Conservation (phyloP, 2,329 filamentous ascomycete species). For the Pestalotiopsis sp. region DNA sequence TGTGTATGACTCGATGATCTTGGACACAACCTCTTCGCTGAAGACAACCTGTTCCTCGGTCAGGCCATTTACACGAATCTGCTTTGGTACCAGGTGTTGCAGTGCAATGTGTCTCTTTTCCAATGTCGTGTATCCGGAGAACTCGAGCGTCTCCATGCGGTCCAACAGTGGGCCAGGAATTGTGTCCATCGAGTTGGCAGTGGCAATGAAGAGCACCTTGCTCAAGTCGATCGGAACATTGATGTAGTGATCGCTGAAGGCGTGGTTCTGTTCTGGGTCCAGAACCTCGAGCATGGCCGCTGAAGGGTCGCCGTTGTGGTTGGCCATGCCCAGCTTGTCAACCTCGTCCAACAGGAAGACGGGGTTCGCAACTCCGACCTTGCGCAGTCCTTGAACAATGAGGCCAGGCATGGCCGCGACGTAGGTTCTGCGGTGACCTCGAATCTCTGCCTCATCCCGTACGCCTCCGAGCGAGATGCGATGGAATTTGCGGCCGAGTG, state of each 20-base stretch:
- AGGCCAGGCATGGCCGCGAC: conserved; percentile 98
- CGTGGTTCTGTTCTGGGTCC: conserved; percentile 95
- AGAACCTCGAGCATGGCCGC: conserved; percentile 98
- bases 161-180: conserved; percentile 93
- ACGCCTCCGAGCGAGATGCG: conserved; percentile 95
- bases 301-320: conserved; percentile 92
- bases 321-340: conserved; percentile 90
- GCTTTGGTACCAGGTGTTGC: conserved; percentile 93
- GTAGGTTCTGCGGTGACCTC: conserved; percentile 92
- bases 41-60: conserved; percentile 74
- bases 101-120: conserved; percentile 96
- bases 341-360: conserved; percentile 97
- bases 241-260: conserved; percentile 94
- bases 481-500: conserved; percentile 93
- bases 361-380: conserved; percentile 92
- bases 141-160: conserved; percentile 93
- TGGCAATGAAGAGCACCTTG: conserved; percentile 97
- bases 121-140: conserved; percentile 93
- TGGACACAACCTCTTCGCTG: conserved; percentile 82
- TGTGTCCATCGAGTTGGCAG: conserved; percentile 91
- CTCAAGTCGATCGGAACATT: conserved; percentile 94
- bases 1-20: conserved; percentile 95
- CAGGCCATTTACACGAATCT: conserved; percentile 88
- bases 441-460: conserved; percentile 93
- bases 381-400: conserved; percentile 90